Base-by-base conservation (phyloP, 768 basidiomycete genomes). In the Hericium coralloides region DNA sequence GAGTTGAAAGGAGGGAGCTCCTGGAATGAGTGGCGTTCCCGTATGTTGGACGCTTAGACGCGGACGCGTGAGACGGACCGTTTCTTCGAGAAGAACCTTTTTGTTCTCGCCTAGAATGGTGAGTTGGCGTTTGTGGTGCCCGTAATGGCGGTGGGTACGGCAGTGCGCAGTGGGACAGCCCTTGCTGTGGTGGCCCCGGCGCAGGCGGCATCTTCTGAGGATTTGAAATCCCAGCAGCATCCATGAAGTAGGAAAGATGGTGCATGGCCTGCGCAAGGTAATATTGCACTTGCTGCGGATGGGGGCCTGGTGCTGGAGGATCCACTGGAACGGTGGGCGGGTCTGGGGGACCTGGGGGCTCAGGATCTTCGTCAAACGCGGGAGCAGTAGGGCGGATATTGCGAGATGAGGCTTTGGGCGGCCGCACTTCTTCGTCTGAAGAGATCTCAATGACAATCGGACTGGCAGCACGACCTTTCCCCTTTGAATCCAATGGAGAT, bases 191-290 rank as follows among this genome's bases (percentile, higher is more conserved):
- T 15, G 43, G 43, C 43, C n/a, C n/a, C 17, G 17, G 22, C 43
- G 22, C n/a, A 17, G 12, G 43, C 12, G 43, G 17, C n/a, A 17
- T 45, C 18, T 50, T 45, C 18, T 50, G 14, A 26, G 14, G 49
- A 60, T 25, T 53, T 12, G 64, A 63, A 0, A 65, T 52, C 49
- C 31, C 31, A 8, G 31, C 31, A 6, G 31, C 31, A 31, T 31
- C 71, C 55, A 76, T 60, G 12, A 76, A 50, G 56, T 70, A 78
- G 17, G 76, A 70, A 31, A 76, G 61, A 38, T 73, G 68, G 5
- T 74, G 72, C 66, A 76, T 71, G 12, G 74, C 74, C 58, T 76
- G 76, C 5, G 67, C 68, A 38, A 76, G 52, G 49, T 70, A 65
- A 48, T 66, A 65, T 18, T 76, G 74, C 31, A 68, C 69, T n/a